phyloP scores from a whole-genome alignment of 1,139 yeast genomes.

The Yamadazyma trypodendri region DNA sequence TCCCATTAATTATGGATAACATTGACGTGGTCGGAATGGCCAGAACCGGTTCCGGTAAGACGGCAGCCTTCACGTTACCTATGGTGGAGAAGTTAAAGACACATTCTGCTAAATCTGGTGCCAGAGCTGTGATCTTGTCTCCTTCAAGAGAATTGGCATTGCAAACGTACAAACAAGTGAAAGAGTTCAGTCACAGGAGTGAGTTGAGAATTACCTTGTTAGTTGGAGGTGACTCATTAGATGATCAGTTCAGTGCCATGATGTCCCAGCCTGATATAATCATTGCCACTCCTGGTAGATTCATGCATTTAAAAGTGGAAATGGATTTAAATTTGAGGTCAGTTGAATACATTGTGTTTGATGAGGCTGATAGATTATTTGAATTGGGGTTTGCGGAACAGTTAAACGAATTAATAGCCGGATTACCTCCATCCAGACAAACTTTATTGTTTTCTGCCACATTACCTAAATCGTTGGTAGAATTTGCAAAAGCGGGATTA shows the following conservation, averaged over 20 bases:
- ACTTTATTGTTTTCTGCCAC: slow-evolving; percentile 93
- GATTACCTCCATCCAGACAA: slow-evolving; percentile 81
- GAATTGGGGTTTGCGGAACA: slow-evolving; percentile 98
- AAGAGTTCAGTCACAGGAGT: slow-evolving; percentile 82
- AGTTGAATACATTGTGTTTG: slow-evolving; percentile 89
- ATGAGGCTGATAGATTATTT: slow-evolving; percentile 96
- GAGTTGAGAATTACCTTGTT: slow-evolving; percentile 77
- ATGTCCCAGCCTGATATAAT: slow-evolving; percentile 92
- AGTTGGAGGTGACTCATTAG: slow-evolving; percentile 97
- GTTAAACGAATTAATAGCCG: slow-evolving; percentile 80
- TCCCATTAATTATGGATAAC: slow-evolving; percentile 82
- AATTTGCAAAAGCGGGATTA: slow-evolving; percentile 95
- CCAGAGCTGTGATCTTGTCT: slow-evolving; percentile 79
- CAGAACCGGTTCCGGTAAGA: slow-evolving; percentile 97
- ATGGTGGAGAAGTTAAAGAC: slow-evolving; percentile 79
- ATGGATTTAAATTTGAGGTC: slow-evolving; percentile 84
- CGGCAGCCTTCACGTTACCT: slow-evolving; percentile 91
- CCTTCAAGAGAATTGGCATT: slow-evolving; percentile 94
- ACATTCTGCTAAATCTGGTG: slow-evolving; percentile 83
- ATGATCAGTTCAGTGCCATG: slow-evolving; percentile 92
- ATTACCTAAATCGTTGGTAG: slow-evolving; percentile 86
- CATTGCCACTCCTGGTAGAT: slow-evolving; percentile 97
- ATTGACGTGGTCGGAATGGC: slow-evolving; percentile 99
- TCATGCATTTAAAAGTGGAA: slow-evolving; percentile 91
- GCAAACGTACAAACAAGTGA: slow-evolving; percentile 86